Base-by-base conservation (phyloP, 352 stramenopile species). In the Phytophthora aleatoria region DNA sequence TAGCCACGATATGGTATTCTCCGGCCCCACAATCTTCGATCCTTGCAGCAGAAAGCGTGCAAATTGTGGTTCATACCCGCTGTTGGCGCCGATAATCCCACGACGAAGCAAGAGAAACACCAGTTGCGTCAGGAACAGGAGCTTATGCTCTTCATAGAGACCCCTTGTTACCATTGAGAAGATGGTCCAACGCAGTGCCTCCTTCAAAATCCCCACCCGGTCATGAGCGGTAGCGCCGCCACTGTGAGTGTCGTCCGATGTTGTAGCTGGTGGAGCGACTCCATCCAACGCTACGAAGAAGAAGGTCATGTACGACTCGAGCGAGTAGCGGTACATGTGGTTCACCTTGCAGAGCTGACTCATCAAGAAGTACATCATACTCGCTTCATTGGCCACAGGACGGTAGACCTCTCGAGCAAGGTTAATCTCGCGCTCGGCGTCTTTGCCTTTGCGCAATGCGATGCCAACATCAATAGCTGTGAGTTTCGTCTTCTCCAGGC, bases 241-340 rank as follows among this genome's bases (percentile, higher is more conserved):
- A 30, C 41, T 64, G 26, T 64, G 42, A 48, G 15, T 54, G 1
- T 27, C 50, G 24, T 64, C 57, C 9, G 42, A 27, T 30, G 30
- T 15, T 9, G 12, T 24, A 30, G 50, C 35, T 58, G 55, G 6
- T 8, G 36, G 24, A 36, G 83, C 64, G 31, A 97, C 66, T 33
- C 81, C 77, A 56, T 90, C 62, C 83, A 97, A 77, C 4, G 87
- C 81, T 5, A 90, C 77, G 47, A 89, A 95, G 63, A 95, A 96
- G 44, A 95, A 96, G 5, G 86, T 90, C 76, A 95, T 90, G 62
- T 92, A 96, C 7, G 83, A 90, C 57, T 97, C 92, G 30, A 98
- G 84, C 20, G 89, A 97, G 71, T 98, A 98, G 28, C 96, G 89
- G 60, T 98, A 98, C 91, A 98, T 97, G 77, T 96, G 89, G 62